Evolutionary conservation across 208 protist genomes (phyloP).

Genomic region (Crithidia sp.): DNA sequence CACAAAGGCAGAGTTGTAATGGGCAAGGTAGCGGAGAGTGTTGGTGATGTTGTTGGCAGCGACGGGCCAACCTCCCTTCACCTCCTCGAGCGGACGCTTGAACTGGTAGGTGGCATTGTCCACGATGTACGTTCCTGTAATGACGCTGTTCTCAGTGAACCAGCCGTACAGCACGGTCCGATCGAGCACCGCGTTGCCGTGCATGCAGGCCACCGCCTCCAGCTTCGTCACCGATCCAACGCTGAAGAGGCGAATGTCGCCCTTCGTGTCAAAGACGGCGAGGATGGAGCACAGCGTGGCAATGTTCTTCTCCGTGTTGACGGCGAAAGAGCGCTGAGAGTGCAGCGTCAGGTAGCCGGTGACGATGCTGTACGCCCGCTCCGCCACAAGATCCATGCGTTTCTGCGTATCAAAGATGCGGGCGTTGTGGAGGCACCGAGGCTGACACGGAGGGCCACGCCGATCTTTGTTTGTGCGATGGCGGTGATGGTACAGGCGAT

Average conservation of each 20-base stretch:
- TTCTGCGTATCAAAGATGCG: slow-evolving; percentile 2
- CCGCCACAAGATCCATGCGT: background rate
- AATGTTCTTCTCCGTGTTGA: slow-evolving; percentile 3
- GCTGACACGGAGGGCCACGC: background rate
- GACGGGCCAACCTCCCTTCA: background rate
- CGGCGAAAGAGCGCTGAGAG: background rate
- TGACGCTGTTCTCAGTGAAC: slow-evolving; percentile 12
- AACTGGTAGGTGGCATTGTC: slow-evolving; percentile 12
- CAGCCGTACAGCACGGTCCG: slow-evolving; percentile 11
- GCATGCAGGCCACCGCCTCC: slow-evolving; percentile 16
- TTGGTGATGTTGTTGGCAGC: slow-evolving; percentile 1
- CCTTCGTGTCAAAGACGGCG: background rate
- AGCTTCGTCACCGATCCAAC: slow-evolving; percentile 4
- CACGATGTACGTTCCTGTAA: slow-evolving; percentile 8
- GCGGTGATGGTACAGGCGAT: background rate
- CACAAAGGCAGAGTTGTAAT: background rate
- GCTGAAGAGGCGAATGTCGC: background rate
- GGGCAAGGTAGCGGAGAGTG: background rate
- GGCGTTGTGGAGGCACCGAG: slow-evolving; percentile 6
- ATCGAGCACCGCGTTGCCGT: background rate
- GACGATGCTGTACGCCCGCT: slow-evolving; percentile 2
- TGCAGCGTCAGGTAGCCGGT: background rate
- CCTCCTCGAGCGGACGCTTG: slow-evolving; percentile 8
- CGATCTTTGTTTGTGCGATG: background rate
- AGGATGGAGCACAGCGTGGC: slow-evolving; percentile 13